Percentiles rank a stretch among this genome's conserved stretches.
phyloP scores from a whole-genome alignment of 129 eudicot genomes.

The Escallonia herrerae region DNA sequence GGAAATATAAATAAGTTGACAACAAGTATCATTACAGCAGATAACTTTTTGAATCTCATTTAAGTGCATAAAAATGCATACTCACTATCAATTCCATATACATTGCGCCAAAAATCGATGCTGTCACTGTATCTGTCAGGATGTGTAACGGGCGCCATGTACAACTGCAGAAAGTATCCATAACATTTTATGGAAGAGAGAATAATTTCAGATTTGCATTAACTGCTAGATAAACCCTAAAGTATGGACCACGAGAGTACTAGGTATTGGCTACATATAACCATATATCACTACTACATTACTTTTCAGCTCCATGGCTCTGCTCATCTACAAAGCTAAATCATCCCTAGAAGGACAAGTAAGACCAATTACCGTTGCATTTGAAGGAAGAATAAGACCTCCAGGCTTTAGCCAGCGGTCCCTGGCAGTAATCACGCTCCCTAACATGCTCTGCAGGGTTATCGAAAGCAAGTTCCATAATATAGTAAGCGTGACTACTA shows the following conservation, averaged over 20 bases:
- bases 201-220: background rate
- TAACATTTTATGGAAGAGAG: background rate
- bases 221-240: background rate
- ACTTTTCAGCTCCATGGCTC: background rate
- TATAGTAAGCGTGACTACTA: slow-evolving; percentile 3
- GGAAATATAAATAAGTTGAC: background rate
- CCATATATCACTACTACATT: background rate
- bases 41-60: slow-evolving; percentile 1
- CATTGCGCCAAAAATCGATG: slow-evolving; percentile 95
- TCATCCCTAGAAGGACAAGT: background rate
- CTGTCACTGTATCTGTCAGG: slow-evolving; percentile 84
- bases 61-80: slow-evolving; percentile 5
- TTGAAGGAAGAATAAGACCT: slow-evolving; percentile 96
- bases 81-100: slow-evolving; percentile 97
- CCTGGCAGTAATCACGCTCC: slow-evolving; percentile 93
- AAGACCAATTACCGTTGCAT: slow-evolving; percentile 67
- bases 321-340: slow-evolving; percentile 4
- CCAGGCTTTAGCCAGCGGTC: slow-evolving; percentile 99
- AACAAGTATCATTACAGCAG: background rate
- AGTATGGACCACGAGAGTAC: background rate
- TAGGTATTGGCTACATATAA: background rate
- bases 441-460: slow-evolving; percentile 85
- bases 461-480: slow-evolving; percentile 7
- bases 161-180: slow-evolving; percentile 46
- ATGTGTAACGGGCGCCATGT: slow-evolving; percentile 90